These are phyloP conservation scores for Russula earlei DNA, from an alignment of 768 basidiomycete species.

Conservation along the genomic window DNA sequence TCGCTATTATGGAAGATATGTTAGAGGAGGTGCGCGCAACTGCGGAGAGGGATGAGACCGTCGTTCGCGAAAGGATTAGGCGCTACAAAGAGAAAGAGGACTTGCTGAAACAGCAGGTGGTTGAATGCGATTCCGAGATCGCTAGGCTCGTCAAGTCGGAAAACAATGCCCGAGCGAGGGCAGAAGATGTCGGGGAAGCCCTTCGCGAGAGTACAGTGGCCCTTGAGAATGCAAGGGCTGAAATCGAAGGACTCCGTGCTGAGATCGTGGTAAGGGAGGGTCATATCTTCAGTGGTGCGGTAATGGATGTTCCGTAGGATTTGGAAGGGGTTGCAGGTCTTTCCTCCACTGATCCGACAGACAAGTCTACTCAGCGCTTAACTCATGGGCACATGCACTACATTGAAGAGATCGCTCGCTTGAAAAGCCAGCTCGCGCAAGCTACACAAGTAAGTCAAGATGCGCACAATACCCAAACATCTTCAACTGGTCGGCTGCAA, in stretches of 20 bases:
- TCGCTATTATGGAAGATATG: conserved; percentile 69
- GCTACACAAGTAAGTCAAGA: conserved; percentile 25
- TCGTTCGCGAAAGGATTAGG: conserved; percentile 51
- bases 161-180: conserved; percentile 46
- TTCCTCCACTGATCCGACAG: conserved; percentile 23
- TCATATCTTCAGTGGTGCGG: not conserved
- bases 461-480: conserved; percentile 10
- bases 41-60: conserved; percentile 65
- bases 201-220: conserved; percentile 79
- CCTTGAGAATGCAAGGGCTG: conserved; percentile 81
- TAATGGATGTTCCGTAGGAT: conserved; percentile 36
- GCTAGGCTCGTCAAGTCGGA: conserved; percentile 58
- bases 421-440: conserved; percentile 41
- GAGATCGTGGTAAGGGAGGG: conserved; percentile 59
- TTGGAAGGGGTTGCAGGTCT: conserved; percentile 42
- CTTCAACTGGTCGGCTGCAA: conserved; percentile 1
- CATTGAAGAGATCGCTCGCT: conserved; percentile 44
- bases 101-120: conserved; percentile 59
- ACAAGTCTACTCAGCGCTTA: conserved; percentile 39
- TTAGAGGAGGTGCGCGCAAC: conserved; percentile 67
- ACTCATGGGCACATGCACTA: conserved; percentile 44
- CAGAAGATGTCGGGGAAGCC: conserved; percentile 86
- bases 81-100: conserved; percentile 70
- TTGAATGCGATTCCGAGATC: conserved; percentile 52
- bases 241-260: conserved; percentile 69